Evolutionary conservation across 23 red algal genomes (phyloP), one percentile per base, ranked within the genome.

Genomic region (Gracilaria caudata): DNA sequence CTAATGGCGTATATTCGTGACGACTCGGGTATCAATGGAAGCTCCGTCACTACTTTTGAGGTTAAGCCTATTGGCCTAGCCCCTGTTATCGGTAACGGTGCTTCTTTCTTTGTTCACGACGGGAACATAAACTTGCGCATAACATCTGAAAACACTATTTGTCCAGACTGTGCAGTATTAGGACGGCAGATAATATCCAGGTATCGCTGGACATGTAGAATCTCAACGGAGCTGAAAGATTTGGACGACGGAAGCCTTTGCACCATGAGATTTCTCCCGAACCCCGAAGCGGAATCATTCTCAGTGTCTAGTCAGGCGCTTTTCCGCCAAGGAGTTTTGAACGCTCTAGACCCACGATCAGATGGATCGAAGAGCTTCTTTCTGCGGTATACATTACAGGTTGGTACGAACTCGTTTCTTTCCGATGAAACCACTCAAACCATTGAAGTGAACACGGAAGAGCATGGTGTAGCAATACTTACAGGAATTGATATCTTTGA

Each of bases 31-130:
- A 59, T 91, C 43, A 70, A 30, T 23, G 87, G 87, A 71, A 91
- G 5, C 16, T 36, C 87, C 21, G 68, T 51, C 56, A 82, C 66
- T 26, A 66, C 35, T 20, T 56, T 91, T 63, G 20, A 54, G 41
- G 35, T 91, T 58, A 8, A 25, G 16, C 87, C 87, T 37, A 14
- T 77, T 20, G 44, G 51, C 9, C 49, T 91, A 20, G 77, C 70
- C 10, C 36, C 87, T 41, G 61, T 91, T 26, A 91, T 91, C 21
- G 74, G 77, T 60, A 72, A 75, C 78, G 87, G 87, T 17, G 87
- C 76, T 45, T 74, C 65, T 51, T 64, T 71, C 13, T 60, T 82
- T 20, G 54, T 60, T 51, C 77, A 81, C 13, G 79, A 77, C 41
- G 63, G 35, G 6, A 58, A 61, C 38, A 74, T 11, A 17, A 61